Evolutionary conservation across 805 yeast genomes (phyloP).

Genomic region (Spathaspora passalidarum): DNA sequence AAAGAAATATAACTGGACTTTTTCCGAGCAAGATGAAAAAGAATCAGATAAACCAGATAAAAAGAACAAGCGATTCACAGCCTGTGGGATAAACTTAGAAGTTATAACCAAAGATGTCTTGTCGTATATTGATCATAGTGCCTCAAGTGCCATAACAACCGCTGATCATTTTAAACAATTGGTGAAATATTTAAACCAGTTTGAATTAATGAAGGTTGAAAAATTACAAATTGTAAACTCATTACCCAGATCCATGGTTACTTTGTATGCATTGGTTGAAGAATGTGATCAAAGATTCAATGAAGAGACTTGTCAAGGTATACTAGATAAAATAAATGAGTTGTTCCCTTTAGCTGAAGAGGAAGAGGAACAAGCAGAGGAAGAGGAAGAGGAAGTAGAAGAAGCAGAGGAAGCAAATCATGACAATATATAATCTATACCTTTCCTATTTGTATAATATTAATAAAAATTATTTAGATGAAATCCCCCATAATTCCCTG

Average conservation of each 20-base stretch:
- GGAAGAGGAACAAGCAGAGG: conserved; percentile 25
- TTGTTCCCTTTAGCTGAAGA: conserved; percentile 47
- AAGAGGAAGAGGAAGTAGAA: conserved; percentile 16
- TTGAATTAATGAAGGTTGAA: conserved; percentile 74
- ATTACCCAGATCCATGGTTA: conserved; percentile 77
- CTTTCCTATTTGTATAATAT: not conserved
- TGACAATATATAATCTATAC: not conserved
- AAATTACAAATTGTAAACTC: conserved; percentile 78
- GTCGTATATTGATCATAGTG: conserved; percentile 33
- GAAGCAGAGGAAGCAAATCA: conserved; percentile 5
- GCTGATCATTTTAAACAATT: conserved; percentile 30
- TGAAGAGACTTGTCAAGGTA: conserved; percentile 60
- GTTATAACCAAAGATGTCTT: conserved; percentile 47
- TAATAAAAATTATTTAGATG: conserved; percentile 10
- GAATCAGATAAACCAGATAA: conserved; percentile 21
- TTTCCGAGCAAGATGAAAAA: conserved; percentile 28
- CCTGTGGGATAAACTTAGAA: conserved; percentile 48
- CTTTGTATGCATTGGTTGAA: conserved; percentile 75
- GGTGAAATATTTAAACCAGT: conserved; percentile 45
- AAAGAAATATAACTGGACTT: conserved; percentile 45
- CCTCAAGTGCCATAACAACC: conserved; percentile 20
- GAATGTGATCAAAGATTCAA: conserved; percentile 86
- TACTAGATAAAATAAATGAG: conserved; percentile 54
- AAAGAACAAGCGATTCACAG: conserved; percentile 27
- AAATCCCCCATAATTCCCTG: conserved; percentile 20